Evolutionary conservation across 768 basidiomycete species (phyloP).

Genomic region (Leccinellum luteum): DNA sequence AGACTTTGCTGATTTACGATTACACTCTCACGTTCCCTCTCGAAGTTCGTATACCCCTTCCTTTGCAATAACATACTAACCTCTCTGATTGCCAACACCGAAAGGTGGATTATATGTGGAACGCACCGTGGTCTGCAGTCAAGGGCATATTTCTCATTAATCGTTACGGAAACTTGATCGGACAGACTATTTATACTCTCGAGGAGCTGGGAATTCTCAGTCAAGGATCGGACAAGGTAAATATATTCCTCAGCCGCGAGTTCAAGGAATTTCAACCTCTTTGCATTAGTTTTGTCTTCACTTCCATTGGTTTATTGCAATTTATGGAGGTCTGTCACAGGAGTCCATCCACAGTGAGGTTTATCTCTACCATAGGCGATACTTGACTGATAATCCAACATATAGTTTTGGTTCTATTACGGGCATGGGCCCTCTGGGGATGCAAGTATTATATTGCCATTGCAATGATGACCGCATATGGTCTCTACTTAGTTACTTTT

Average conservation of each 20-base stretch:
- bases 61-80: neutral
- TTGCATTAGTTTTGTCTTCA: conserved; percentile 8
- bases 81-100: neutral
- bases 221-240: conserved; percentile 5
- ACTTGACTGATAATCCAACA: neutral
- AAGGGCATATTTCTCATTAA: conserved; percentile 17
- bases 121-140: neutral
- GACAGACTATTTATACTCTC: conserved; percentile 6
- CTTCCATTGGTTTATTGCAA: neutral
- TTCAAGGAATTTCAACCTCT: neutral
- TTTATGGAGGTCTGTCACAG: neutral
- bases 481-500: neutral
- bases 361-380: neutral
- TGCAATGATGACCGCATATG: neutral
- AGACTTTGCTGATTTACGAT: conserved; percentile 6
- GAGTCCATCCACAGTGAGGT: conserved; percentile 16
- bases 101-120: conserved; percentile 10
- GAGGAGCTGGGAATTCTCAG: conserved; percentile 13
- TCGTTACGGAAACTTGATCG: conserved; percentile 13
- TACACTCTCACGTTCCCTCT: conserved; percentile 10
- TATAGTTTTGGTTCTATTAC: conserved; percentile 15
- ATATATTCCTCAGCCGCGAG: neutral
- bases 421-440: conserved; percentile 19
- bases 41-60: conserved; percentile 10
- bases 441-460: neutral